phyloP scores from a whole-genome alignment of 2,329 filamentous ascomycete species.

The Xenoacremonium recifei region DNA sequence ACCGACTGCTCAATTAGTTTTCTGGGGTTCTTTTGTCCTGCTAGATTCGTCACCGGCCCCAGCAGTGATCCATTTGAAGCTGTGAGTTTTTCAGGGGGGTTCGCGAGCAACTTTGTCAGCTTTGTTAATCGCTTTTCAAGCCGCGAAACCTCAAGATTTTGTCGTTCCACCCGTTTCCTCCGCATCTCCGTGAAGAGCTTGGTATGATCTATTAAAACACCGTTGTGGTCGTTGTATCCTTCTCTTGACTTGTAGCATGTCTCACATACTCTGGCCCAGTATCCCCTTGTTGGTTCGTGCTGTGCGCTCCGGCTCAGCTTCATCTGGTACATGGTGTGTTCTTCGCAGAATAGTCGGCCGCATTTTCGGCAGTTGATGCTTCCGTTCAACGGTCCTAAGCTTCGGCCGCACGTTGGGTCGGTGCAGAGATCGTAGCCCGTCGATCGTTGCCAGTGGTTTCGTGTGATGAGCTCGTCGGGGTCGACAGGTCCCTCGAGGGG shows the following conservation, averaged over 20 bases:
- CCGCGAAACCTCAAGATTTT: constrained; percentile 82
- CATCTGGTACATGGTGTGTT: constrained; percentile 99
- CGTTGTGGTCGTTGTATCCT: constrained; percentile 88
- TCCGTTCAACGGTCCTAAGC: constrained; percentile 75
- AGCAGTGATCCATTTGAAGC: constrained; percentile 51
- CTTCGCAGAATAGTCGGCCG: constrained; percentile 90
- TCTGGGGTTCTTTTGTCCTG: constrained; percentile 70
- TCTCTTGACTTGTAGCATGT: constrained; percentile 98
- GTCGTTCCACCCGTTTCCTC: constrained; percentile 76
- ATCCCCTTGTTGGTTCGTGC: constrained; percentile 84
- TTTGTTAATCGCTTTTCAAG: constrained; percentile 91
- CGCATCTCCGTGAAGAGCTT: constrained; percentile 68
- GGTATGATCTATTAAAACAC: constrained; percentile 70
- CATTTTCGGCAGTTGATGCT: constrained; percentile 93
- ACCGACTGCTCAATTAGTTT: constrained; percentile 87
- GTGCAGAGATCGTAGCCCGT: constrained; percentile 77
- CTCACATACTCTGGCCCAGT: constrained; percentile 95
- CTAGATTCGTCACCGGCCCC: constrained; percentile 59
- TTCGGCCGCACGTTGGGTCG: constrained; percentile 81
- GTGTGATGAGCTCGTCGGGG: constrained; percentile 86
- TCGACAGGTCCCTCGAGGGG: constrained; percentile 53
- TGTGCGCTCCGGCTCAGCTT: constrained; percentile 86
- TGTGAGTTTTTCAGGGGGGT: constrained; percentile 66
- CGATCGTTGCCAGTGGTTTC: constrained; percentile 82
- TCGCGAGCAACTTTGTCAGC: constrained; percentile 78